Evolutionary conservation across 768 basidiomycete genomes (phyloP).

Genomic region (Tulasnella sp.): DNA sequence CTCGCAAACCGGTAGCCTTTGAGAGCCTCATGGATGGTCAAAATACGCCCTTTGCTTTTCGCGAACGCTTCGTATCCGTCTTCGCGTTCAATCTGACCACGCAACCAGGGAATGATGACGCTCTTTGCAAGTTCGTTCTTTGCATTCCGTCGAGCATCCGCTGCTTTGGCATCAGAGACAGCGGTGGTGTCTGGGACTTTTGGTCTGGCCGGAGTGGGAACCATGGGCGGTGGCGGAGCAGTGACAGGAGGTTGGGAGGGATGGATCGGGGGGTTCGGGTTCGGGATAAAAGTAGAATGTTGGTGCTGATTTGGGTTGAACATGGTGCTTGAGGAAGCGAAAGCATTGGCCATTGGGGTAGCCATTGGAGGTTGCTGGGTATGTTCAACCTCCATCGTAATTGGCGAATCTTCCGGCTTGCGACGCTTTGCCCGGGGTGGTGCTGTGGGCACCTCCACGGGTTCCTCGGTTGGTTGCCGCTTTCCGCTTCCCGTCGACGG

Average conservation of each 20-base stretch:
- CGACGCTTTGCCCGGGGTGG: neutral
- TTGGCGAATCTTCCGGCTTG: neutral
- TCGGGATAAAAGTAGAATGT: too few relatives aligned
- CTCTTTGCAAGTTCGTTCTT: conserved; percentile 18
- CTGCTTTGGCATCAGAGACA: neutral
- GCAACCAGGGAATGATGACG: conserved; percentile 17
- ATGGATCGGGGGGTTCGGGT: neutral
- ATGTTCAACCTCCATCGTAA: too few relatives aligned
- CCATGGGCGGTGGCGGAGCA: neutral
- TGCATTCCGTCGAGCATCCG: conserved; percentile 8
- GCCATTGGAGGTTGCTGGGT: neutral
- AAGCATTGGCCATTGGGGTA: neutral
- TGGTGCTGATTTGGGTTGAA: too few relatives aligned
- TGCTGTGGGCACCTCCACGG: neutral
- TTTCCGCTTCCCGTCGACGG: neutral
- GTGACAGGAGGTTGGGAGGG: neutral
- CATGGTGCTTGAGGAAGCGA: neutral
- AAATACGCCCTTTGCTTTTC: conserved; percentile 28
- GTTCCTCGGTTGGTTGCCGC: neutral
- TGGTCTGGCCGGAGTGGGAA: neutral
- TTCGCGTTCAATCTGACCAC: conserved; percentile 15
- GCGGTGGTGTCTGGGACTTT: neutral
- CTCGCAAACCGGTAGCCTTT: conserved; percentile 44
- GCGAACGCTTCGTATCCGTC: conserved; percentile 37
- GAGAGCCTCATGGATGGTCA: conserved; percentile 24